Conservation (phyloP, 306 rosid genomes). For the Quercus berberidifolia region DNA sequence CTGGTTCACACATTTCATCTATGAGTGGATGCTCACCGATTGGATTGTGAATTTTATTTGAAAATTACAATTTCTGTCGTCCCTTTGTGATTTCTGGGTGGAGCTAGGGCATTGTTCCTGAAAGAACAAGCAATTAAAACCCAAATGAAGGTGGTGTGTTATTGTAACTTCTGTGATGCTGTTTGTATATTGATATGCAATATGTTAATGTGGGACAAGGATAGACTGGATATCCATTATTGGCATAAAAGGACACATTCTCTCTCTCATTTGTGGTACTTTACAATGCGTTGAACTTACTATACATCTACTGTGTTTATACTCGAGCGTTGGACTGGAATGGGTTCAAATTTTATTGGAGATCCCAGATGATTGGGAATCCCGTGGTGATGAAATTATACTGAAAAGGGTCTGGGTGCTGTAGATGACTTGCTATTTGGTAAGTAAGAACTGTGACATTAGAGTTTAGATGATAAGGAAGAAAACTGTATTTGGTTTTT, state of each 20-base stretch:
- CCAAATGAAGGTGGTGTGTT: constrained; percentile 32
- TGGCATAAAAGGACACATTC: background rate
- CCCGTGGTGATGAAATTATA: too few species aligned
- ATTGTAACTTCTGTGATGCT: constrained; percentile 29
- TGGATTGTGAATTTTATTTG: constrained; percentile 45
- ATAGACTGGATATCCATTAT: constrained; percentile 14
- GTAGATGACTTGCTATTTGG: too few species aligned
- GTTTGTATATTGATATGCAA: constrained; percentile 21
- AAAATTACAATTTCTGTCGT: constrained; percentile 31
- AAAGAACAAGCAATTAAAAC: constrained; percentile 29
- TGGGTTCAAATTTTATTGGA: too few species aligned
- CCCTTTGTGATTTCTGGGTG: constrained; percentile 26
- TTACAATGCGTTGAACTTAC: too few species aligned
- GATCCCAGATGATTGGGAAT: too few species aligned
- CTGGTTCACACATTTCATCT: constrained; percentile 28
- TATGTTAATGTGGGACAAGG: constrained; percentile 8
- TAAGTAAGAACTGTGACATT: too few species aligned
- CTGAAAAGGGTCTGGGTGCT: too few species aligned
- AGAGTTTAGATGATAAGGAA: too few species aligned
- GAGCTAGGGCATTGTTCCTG: constrained; percentile 22
- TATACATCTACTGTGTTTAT: too few species aligned
- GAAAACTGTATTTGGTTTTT: too few species aligned
- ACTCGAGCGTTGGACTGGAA: too few species aligned
- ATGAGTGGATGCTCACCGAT: constrained; percentile 35
- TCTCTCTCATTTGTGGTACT: too few species aligned